Evolutionary conservation across 1,284 basidiomycete species (phyloP).

Genomic region (Marasmius fiardii): DNA sequence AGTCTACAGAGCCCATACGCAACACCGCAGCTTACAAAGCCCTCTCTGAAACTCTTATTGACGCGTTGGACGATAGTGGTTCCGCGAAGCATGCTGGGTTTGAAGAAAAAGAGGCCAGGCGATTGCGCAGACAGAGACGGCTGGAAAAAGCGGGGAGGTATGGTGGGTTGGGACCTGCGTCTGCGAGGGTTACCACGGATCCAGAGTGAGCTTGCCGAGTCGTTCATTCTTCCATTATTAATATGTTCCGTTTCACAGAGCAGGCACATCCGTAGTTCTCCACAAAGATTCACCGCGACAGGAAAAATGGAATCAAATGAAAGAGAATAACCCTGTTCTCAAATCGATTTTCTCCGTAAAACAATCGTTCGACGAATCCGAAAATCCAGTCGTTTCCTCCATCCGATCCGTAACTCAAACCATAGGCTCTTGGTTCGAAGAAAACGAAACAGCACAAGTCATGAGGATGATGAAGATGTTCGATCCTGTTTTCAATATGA

Average conservation of each 20-base stretch:
- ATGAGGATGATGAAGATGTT: constrained; percentile 82
- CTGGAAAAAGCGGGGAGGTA: constrained; percentile 81
- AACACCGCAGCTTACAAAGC: constrained; percentile 96
- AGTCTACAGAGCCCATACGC: constrained; percentile 89
- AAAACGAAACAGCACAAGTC: constrained; percentile 97
- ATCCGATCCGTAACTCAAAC: constrained; percentile 84
- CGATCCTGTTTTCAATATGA: constrained; percentile 87
- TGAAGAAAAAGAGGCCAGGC: constrained; percentile 86
- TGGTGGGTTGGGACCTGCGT: constrained; percentile 45
- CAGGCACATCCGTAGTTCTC: constrained; percentile 79
- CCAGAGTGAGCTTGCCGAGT: constrained; percentile 71
- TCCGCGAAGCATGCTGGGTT: constrained; percentile 92
- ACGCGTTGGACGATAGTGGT: constrained; percentile 93
- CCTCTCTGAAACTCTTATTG: constrained; percentile 84
- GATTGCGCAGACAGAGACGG: constrained; percentile 71
- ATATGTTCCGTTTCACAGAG: constrained; percentile 43
- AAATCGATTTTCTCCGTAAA: constrained; percentile 59
- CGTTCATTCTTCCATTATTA: background rate
- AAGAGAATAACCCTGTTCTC: constrained; percentile 72
- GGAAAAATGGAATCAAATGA: constrained; percentile 74
- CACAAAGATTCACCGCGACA: constrained; percentile 79
- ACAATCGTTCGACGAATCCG: constrained; percentile 87
- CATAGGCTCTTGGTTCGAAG: constrained; percentile 89
- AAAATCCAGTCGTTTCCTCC: constrained; percentile 84
- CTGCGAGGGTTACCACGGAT: constrained; percentile 59